Base-by-base conservation (phyloP, 2,329 filamentous ascomycete genomes). In the Cercospora sp. region DNA sequence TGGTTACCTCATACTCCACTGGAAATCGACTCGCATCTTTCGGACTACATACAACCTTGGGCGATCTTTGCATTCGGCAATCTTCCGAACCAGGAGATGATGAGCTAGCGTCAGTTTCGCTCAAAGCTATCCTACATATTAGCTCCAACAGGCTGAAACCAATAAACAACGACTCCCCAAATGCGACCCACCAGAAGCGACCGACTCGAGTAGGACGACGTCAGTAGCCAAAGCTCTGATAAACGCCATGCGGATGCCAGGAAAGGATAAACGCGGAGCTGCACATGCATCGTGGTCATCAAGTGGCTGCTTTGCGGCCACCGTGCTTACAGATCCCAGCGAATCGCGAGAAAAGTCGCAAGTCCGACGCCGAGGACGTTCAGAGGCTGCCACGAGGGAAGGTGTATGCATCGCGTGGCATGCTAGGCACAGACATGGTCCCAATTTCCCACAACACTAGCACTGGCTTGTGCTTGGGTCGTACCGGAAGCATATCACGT, bases 371-470 rank as follows among this genome's bases (percentile, higher is more conserved):
- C 66, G 58, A 63, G 48, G 58, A 23, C 60, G 13, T 8, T 16
- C 26, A 42, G 63, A 65, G 63, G 63, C 63, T 51, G 48, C 58
- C 66, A 65, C 63, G 59, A 65, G 59, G 58, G 23, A 60, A 12
- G 36, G 33, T 23, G 62, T 58, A 31, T 36, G 62, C 60, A 31
- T 63, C 39, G 60, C 45, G 31, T 59, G 55, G 55, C 55, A 36
- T 59, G 18, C 55, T 23, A 36, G 31, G n/a, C 30, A 13, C 53
- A 30, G 7, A 23, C 45, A 48, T 28, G 18, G 53, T 59, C 13
- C 55, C 28, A 20, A 31, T 31, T 31, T 59, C 55, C 55, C 28
- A 12, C 48, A 28, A n/a, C 48, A 55, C 48, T 16, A 28, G 26
- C 48, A 55, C 23, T 16, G 48, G 48, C 48, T 55, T 13, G 48